Base-by-base conservation (phyloP, 768 basidiomycete genomes). In the Calocybe cyanea region DNA sequence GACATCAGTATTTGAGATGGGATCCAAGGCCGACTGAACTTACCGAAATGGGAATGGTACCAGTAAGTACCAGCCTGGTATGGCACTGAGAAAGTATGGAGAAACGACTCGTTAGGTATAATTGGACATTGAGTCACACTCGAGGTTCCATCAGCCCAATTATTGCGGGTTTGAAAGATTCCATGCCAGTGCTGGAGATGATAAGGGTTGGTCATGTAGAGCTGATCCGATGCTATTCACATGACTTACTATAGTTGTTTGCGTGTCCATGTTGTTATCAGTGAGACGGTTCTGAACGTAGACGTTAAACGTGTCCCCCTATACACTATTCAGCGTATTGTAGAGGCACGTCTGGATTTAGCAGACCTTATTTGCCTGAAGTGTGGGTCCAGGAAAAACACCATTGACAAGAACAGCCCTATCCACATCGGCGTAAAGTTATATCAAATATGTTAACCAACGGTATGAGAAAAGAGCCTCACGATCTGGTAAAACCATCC, bases 401-500 rank as follows among this genome's bases (percentile, higher is more conserved):
- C 25, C 24, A 1, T 56, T 53, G 24, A 52, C 59, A 14, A 63
- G 46, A 3, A 61, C 56, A 9, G 59, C 50, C 7, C 62, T 61
- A 34, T 21, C 25, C 25, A 28, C n/a, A n/a, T n/a, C 6, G 20
- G 24, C 23, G 11, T 11, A 23, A 39, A 11, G n/a, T n/a, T n/a
- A n/a, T n/a, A n/a, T n/a, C n/a, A n/a, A n/a, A n/a, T n/a, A n/a
- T n/a, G n/a, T n/a, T n/a, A n/a, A n/a, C n/a, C n/a, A n/a, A n/a
- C n/a, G n/a, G n/a, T n/a, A 18, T 14, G 30, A 32, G 58, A 23
- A 19, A 56, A 50, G 47, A 8, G 13, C 60, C 71, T 42, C 18
- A 70, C 67, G 63, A 59, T 42, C 75, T 59, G 54, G 40, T 41
- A 46, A 68, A 76, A 20, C 78, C 76, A 58, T 78, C 78, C 0